A percentile compares a stretch with the other conserved stretches of the same genome.
Conservation (phyloP, 1,139 yeast species). For the Entelexis sorbosivorans region DNA sequence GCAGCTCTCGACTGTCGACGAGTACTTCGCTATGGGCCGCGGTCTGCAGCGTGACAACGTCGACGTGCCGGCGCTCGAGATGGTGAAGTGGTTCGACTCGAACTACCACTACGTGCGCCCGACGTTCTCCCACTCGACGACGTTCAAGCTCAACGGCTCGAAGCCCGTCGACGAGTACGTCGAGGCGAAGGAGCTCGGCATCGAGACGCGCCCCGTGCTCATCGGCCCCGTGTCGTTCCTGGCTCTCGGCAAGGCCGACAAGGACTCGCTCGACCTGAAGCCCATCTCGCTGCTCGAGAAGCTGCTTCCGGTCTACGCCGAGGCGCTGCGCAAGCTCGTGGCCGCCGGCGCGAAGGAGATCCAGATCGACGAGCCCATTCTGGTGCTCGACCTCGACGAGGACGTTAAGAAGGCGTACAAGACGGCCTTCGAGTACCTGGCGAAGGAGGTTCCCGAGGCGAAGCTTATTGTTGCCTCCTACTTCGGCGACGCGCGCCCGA, state of each 20-base stretch:
- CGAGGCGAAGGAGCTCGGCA: conserved; percentile 94
- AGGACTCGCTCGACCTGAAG: conserved; percentile 89
- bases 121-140: conserved; percentile 89
- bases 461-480: conserved; percentile 77
- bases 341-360: conserved; percentile 92
- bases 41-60: conserved; percentile 96
- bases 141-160: conserved; percentile 88
- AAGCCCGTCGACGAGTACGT: conserved; percentile 96
- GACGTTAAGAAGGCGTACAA: conserved; percentile 75
- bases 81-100: conserved; percentile 99
- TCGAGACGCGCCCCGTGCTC: conserved; percentile 93
- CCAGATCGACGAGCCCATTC: conserved; percentile 95
- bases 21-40: conserved; percentile 98
- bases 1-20: conserved; percentile 81
- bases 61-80: conserved; percentile 97
- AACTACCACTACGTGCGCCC: conserved; percentile 99
- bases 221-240: conserved; percentile 95
- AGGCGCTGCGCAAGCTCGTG: conserved; percentile 74
- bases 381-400: conserved; percentile 86
- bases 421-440: conserved; percentile 68
- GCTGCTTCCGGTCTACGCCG: conserved; percentile 84
- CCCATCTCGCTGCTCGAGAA: conserved; percentile 82
- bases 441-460: conserved; percentile 52
- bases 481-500: conserved; percentile 98
- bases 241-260: conserved; percentile 94